A percentile compares a stretch with the other conserved stretches of the same genome.
phyloP scores from a whole-genome alignment of 2,329 filamentous ascomycete genomes.

The Cadophora sp. region DNA sequence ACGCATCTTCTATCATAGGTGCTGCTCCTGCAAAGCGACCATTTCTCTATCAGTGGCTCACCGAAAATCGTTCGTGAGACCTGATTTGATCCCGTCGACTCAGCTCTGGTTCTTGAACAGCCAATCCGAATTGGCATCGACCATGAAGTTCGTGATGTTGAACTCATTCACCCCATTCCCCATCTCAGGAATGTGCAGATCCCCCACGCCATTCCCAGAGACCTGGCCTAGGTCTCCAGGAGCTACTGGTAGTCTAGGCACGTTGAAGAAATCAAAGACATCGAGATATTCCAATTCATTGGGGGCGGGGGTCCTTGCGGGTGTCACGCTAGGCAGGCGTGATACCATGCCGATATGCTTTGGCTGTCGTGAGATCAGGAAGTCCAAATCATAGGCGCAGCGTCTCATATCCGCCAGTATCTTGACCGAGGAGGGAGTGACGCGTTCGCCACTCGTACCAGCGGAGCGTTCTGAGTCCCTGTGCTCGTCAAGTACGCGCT shows the following conservation, averaged over 20 bases:
- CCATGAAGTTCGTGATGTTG: constrained; percentile 80
- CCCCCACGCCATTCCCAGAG: constrained; percentile 35
- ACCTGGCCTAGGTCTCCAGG: constrained; percentile 40
- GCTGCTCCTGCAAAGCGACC: neutral
- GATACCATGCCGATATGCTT: constrained; percentile 45
- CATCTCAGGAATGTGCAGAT: constrained; percentile 43
- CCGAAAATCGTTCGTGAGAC: constrained; percentile 8
- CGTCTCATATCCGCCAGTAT: constrained; percentile 92
- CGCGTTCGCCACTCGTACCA: constrained; percentile 68
- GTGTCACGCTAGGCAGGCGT: constrained; percentile 60
- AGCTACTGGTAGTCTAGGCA: constrained; percentile 71
- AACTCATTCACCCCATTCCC: constrained; percentile 60
- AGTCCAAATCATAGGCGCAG: constrained; percentile 88
- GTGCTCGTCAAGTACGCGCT: constrained; percentile 86
- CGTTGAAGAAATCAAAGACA: constrained; percentile 94
- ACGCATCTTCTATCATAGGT: neutral
- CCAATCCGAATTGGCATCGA: constrained; percentile 77
- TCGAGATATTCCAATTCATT: constrained; percentile 91
- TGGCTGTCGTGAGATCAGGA: constrained; percentile 80
- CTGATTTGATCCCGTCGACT: constrained; percentile 8
- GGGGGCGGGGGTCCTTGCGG: constrained; percentile 72
- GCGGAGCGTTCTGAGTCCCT: constrained; percentile 72
- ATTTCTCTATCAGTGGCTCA: constrained; percentile 1
- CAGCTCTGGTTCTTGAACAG: constrained; percentile 62
- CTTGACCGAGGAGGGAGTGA: constrained; percentile 82